Evolutionary conservation across 768 basidiomycete species (phyloP).

Genomic region (Termitomyces sp.): DNA sequence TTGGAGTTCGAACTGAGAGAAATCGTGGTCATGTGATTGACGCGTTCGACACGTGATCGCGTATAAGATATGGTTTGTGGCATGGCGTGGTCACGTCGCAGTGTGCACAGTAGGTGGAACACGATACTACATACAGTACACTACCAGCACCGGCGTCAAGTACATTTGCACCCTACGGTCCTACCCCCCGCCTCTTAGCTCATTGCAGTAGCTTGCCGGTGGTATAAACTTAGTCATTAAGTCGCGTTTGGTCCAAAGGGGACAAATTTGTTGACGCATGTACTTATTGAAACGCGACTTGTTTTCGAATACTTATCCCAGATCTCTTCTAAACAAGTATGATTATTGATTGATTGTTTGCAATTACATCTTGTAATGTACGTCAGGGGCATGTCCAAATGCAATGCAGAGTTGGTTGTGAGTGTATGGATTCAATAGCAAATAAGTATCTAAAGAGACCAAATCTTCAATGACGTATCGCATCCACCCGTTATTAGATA

Average conservation of each 20-base stretch:
- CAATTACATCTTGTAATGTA: slow-evolving; percentile 1
- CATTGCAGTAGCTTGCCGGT: too few species aligned
- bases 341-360: not conserved
- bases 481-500: slow-evolving; percentile 89
- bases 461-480: slow-evolving; percentile 84
- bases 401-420: not conserved
- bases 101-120: too few species aligned
- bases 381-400: not conserved
- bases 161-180: too few species aligned
- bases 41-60: slow-evolving; percentile 3
- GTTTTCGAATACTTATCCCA: not conserved
- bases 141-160: too few species aligned
- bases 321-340: not conserved
- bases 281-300: too few species aligned
- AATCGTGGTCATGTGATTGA: slow-evolving; percentile 3
- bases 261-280: too few species aligned
- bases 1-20: not conserved
- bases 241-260: too few species aligned
- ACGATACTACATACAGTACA: too few species aligned
- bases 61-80: too few species aligned
- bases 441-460: slow-evolving; percentile 67
- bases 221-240: too few species aligned
- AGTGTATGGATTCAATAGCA: slow-evolving; percentile 4
- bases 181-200: too few species aligned
- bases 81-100: too few species aligned